A percentile compares a stretch with the other conserved stretches of the same genome.
Conservation (phyloP, 129 eudicot genomes). For the Scalesia atractyloides region DNA sequence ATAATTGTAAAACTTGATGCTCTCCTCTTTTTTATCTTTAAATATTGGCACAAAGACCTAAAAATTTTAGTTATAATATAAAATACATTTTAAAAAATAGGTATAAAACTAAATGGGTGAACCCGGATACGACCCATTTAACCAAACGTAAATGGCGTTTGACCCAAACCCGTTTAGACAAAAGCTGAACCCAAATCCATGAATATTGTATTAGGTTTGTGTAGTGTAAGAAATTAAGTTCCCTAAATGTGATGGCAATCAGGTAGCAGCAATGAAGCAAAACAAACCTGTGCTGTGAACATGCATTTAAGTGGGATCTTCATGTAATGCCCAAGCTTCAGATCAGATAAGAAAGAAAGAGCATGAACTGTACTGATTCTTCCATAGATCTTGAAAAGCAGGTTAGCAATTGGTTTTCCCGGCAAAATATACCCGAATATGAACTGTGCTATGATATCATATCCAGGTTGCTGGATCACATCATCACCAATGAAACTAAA, state of each 20-base stretch:
- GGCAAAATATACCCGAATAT: slow-evolving; percentile 86
- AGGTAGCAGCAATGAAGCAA: background rate
- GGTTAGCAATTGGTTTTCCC: slow-evolving; percentile 89
- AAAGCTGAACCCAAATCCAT: too few relatives aligned
- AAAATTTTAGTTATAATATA: too few relatives aligned
- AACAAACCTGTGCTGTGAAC: slow-evolving; percentile 82
- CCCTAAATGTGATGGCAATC: background rate
- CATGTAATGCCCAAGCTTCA: slow-evolving; percentile 97
- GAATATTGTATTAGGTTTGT: too few relatives aligned
- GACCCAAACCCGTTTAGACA: too few relatives aligned
- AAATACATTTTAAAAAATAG: background rate
- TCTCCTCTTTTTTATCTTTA: background rate
- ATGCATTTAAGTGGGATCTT: slow-evolving; percentile 92
- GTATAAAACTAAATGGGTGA: background rate
- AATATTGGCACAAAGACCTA: too few relatives aligned
- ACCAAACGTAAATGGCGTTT: too few relatives aligned
- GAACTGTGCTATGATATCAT: slow-evolving; percentile 96
- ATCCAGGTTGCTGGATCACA: slow-evolving; percentile 87
- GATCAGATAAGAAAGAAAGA: slow-evolving; percentile 85
- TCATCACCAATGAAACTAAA: background rate
- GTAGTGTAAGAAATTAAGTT: too few relatives aligned
- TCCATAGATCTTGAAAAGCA: slow-evolving; percentile 92
- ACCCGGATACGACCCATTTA: too few relatives aligned
- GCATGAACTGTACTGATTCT: slow-evolving; percentile 89
- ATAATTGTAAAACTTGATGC: background rate